These are phyloP conservation scores for Lactarius akahatsu DNA, from an alignment of 768 basidiomycete species.

Conservation along the genomic window DNA sequence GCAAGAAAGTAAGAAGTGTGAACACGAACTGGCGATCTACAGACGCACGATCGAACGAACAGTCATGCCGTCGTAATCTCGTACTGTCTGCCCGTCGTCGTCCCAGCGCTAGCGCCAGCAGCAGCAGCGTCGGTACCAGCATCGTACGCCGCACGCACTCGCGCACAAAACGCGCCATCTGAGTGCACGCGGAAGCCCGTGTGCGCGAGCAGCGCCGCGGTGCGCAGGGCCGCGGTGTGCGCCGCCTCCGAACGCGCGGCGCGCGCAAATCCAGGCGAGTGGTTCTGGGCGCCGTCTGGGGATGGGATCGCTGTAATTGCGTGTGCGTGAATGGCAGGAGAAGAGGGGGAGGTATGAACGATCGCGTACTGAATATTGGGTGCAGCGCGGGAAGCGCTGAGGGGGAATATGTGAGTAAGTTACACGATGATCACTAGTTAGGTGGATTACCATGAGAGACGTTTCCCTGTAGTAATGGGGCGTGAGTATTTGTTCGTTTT, in stretches of 20 bases:
- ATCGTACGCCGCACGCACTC: slow-evolving; percentile 25
- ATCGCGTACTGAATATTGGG: slow-evolving; percentile 26
- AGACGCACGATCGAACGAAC: neutral
- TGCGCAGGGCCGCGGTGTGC: slow-evolving; percentile 23
- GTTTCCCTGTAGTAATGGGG: slow-evolving; percentile 22
- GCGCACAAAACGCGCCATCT: slow-evolving; percentile 23
- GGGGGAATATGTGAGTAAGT: too few relatives aligned
- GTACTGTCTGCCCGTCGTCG: neutral
- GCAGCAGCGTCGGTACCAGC: neutral
- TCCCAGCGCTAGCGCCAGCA: neutral
- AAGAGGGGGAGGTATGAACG: neutral
- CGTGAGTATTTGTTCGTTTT: neutral
- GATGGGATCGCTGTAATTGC: slow-evolving; percentile 21
- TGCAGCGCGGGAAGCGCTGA: slow-evolving; percentile 26
- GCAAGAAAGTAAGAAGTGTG: neutral
- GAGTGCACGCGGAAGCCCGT: slow-evolving; percentile 26
- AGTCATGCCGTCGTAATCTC: neutral
- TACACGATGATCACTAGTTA: too few relatives aligned
- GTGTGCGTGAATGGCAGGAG: neutral
- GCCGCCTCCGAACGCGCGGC: slow-evolving; percentile 25
- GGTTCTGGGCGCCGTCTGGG: slow-evolving; percentile 19
- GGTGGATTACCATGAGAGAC: slow-evolving; percentile 27
- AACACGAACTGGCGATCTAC: neutral
- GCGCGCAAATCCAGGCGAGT: slow-evolving; percentile 26
- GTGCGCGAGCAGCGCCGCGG: slow-evolving; percentile 24